Percentiles rank a stretch among this genome's conserved stretches.
phyloP scores from a whole-genome alignment of 257 asterid genomes.

The Marsdenia floribunda region DNA sequence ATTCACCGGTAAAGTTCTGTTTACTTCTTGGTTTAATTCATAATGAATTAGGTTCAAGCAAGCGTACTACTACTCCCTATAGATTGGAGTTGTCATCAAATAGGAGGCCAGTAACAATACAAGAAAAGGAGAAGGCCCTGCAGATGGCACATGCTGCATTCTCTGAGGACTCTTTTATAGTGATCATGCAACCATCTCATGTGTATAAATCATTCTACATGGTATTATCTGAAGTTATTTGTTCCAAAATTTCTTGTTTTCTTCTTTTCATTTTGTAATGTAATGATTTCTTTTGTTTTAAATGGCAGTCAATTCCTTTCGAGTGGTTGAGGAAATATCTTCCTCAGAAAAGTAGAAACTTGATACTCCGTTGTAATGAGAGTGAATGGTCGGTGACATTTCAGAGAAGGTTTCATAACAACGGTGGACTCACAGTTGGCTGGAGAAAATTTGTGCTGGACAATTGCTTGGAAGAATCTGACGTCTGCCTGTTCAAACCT shows the following conservation, averaged over 20 bases:
- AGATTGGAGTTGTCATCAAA: slow-evolving; percentile 17
- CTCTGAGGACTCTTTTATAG: slow-evolving; percentile 17
- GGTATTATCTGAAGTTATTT: slow-evolving; percentile 20
- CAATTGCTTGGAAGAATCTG: slow-evolving; percentile 27
- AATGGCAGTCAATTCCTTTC: slow-evolving; percentile 28
- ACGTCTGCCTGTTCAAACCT: slow-evolving; percentile 25
- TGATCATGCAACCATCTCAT: slow-evolving; percentile 30
- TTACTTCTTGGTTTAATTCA: not conserved
- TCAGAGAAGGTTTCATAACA: not conserved
- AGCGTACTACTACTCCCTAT: not conserved
- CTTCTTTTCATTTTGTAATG: not conserved
- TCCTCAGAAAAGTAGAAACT: slow-evolving; percentile 7
- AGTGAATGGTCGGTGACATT: slow-evolving; percentile 21
- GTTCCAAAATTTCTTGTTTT: not conserved
- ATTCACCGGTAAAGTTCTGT: not conserved
- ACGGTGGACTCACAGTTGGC: slow-evolving; percentile 27
- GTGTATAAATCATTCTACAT: slow-evolving; percentile 30
- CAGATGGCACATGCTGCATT: slow-evolving; percentile 19
- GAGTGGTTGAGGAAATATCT: slow-evolving; percentile 34
- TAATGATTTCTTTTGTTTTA: not conserved
- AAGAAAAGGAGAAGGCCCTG: slow-evolving; percentile 22
- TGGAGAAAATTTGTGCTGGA: slow-evolving; percentile 32
- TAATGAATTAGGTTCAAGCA: not conserved
- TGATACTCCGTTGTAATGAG: slow-evolving; percentile 18
- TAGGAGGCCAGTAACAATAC: slow-evolving; percentile 26